phyloP scores from a whole-genome alignment of 805 yeast genomes.

The Saccharomycopsis vini region DNA sequence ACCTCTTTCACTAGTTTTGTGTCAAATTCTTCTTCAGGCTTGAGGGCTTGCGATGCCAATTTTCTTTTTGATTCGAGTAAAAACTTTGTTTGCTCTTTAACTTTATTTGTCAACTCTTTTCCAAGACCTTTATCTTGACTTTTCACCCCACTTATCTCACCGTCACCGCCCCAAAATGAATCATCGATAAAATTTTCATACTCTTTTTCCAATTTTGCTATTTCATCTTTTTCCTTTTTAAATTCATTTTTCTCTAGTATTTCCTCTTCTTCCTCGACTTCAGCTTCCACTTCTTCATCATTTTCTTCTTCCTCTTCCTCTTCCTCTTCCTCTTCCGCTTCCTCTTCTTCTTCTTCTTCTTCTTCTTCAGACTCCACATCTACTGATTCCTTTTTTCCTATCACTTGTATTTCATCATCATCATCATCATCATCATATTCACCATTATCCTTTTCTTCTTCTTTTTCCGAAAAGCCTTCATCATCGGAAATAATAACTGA shows the following conservation, averaged over 20 bases:
- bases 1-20: not conserved
- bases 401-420: too few relatives aligned
- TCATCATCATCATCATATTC: too few relatives aligned
- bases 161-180: not conserved
- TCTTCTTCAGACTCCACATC: conserved; percentile 3
- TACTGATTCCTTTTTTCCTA: not conserved
- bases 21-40: not conserved
- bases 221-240: conserved; percentile 10
- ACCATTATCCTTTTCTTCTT: too few relatives aligned
- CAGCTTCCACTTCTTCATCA: conserved; percentile 6
- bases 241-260: not conserved
- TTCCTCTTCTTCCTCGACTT: conserved; percentile 18
- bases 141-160: not conserved
- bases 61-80: not conserved
- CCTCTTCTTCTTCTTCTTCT: conserved; percentile 19
- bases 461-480: too few relatives aligned
- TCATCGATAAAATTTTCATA: conserved; percentile 1
- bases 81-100: not conserved
- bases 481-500: not conserved
- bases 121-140: conserved; percentile 1
- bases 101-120: not conserved
- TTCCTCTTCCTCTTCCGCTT: conserved; percentile 4
- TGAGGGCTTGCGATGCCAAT: conserved; percentile 1
- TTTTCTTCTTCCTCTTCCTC: conserved; percentile 16
- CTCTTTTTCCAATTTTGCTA: conserved; percentile 4